These are phyloP conservation scores for Podospora pseudocomata DNA, from an alignment of 495 filamentous ascomycete species.

Conservation along the genomic window DNA sequence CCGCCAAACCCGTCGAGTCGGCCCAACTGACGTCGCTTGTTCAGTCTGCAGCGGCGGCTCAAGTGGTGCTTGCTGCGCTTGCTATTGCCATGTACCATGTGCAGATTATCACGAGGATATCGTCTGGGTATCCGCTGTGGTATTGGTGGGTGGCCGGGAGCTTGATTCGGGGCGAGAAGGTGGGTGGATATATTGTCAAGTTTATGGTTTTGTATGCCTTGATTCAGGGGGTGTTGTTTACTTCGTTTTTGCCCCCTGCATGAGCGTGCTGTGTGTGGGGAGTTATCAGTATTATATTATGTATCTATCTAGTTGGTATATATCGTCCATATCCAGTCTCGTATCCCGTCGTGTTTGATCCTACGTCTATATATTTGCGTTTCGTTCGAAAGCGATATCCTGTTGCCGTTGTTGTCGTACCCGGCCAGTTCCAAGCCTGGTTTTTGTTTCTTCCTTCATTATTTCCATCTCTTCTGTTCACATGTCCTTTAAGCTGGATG, in stretches of 20 bases:
- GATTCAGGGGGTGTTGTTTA: conserved; percentile 77
- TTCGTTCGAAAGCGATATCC: not conserved
- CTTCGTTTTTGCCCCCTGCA: conserved; percentile 94
- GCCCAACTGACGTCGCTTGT: conserved; percentile 31
- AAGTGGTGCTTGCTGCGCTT: conserved; percentile 66
- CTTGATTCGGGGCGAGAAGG: conserved; percentile 33
- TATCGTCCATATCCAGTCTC: not conserved
- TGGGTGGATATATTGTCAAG: conserved; percentile 32
- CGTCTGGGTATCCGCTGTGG: conserved; percentile 86
- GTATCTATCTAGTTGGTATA: conserved; percentile 1
- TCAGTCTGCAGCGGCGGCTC: conserved; percentile 62
- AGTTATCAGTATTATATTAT: conserved; percentile 4
- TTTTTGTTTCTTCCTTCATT: not conserved
- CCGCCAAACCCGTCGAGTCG: conserved; percentile 18
- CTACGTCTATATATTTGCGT: not conserved
- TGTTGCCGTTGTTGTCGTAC: not conserved
- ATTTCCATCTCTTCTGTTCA: not conserved
- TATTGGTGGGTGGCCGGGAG: conserved; percentile 67
- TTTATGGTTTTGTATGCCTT: conserved; percentile 78
- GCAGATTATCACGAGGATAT: conserved; percentile 86
- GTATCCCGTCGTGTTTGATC: not conserved
- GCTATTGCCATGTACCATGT: conserved; percentile 81
- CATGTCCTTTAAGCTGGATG: not conserved
- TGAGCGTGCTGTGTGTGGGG: conserved; percentile 24
- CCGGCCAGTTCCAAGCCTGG: not conserved